phyloP scores from a whole-genome alignment of 2,329 filamentous ascomycete genomes.

The Aspergillus texensis region DNA sequence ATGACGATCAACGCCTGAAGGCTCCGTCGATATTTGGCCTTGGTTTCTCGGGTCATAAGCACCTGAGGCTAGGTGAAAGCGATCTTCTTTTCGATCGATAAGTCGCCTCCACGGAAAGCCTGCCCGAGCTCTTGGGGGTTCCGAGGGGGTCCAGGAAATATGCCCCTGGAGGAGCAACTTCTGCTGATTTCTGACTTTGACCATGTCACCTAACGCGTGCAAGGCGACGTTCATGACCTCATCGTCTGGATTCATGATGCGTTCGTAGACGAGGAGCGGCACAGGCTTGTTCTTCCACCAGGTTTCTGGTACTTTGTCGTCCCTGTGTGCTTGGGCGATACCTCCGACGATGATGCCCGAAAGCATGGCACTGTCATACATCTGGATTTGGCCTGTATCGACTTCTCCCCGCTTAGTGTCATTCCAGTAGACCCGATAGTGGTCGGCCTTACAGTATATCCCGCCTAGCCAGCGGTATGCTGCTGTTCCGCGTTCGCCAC shows the following conservation, averaged over 20 bases:
- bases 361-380: slow-evolving; percentile 35
- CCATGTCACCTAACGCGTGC: slow-evolving; percentile 19
- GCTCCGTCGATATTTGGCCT: background rate
- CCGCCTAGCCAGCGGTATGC: slow-evolving; percentile 44
- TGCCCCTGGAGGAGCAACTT: slow-evolving; percentile 12
- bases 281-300: slow-evolving; percentile 27
- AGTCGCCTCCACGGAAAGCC: slow-evolving; percentile 13
- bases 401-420: slow-evolving; percentile 32
- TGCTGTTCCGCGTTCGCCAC: slow-evolving; percentile 20
- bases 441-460: slow-evolving; percentile 30
- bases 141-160: slow-evolving; percentile 9
- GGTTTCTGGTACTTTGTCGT: slow-evolving; percentile 27
- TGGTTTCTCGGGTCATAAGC: background rate
- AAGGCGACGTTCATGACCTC: slow-evolving; percentile 21
- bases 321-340: slow-evolving; percentile 14
- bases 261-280: slow-evolving; percentile 40
- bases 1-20: background rate
- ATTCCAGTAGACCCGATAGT: slow-evolving; percentile 36
- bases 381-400: slow-evolving; percentile 22
- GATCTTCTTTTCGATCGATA: slow-evolving; percentile 1
- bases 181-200: background rate
- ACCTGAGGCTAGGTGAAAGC: slow-evolving; percentile 6
- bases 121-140: background rate
- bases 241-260: slow-evolving; percentile 28
- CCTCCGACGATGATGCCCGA: slow-evolving; percentile 32